A percentile compares a stretch with the other conserved stretches of the same genome.
phyloP scores from a whole-genome alignment of 2,329 filamentous ascomycete genomes.

The Neonectria coccinea region DNA sequence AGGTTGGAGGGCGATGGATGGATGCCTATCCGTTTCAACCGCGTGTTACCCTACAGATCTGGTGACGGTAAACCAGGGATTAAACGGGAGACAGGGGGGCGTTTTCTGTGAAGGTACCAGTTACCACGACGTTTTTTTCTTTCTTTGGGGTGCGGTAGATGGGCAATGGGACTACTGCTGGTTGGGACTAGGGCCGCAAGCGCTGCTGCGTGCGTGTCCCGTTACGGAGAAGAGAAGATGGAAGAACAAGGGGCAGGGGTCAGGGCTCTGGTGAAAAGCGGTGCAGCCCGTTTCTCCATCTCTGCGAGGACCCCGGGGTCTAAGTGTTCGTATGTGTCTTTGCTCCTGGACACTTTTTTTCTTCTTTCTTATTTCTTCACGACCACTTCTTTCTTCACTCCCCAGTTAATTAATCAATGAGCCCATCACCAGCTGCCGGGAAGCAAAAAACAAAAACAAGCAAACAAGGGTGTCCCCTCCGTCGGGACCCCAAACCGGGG shows the following conservation, averaged over 20 bases:
- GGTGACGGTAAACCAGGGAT: not conserved
- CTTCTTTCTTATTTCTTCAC: not conserved
- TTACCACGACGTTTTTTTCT: not conserved
- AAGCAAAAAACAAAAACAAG: slow-evolving; percentile 9
- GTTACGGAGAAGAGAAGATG: slow-evolving; percentile 15
- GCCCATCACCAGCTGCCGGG: slow-evolving; percentile 3
- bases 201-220: slow-evolving; percentile 18
- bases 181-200: slow-evolving; percentile 7
- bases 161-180: not conserved
- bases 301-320: not conserved
- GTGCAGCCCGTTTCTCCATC: not conserved
- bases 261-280: not conserved
- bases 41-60: not conserved
- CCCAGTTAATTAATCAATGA: not conserved
- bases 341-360: not conserved
- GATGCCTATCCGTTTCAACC: not conserved
- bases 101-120: not conserved
- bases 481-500: slow-evolving; percentile 23
- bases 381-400: too few species aligned
- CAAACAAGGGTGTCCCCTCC: slow-evolving; percentile 30
- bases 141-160: not conserved
- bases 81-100: slow-evolving; percentile 10
- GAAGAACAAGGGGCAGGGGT: not conserved
- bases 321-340: not conserved
- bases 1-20: not conserved